These are phyloP conservation scores for Karstenula rhodostoma DNA, from an alignment of 2,329 filamentous ascomycete genomes.

Conservation along the genomic window DNA sequence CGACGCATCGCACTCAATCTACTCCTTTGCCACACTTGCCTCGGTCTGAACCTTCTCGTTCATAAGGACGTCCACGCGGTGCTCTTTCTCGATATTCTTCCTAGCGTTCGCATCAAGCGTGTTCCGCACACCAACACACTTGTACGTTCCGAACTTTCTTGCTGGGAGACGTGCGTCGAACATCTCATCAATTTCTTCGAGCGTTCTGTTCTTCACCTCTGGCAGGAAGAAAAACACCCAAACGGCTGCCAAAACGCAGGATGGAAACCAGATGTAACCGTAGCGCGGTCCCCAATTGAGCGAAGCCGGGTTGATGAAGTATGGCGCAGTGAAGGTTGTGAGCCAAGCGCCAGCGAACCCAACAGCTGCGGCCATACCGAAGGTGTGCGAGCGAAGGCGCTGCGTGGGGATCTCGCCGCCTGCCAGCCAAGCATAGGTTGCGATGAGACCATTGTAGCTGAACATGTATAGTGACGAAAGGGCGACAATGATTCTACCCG, in stretches of 20 bases:
- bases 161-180: slow-evolving; percentile 53
- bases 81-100: slow-evolving; percentile 37
- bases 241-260: slow-evolving; percentile 39
- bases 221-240: slow-evolving; percentile 58
- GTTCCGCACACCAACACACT: slow-evolving; percentile 34
- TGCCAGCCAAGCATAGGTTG: slow-evolving; percentile 65
- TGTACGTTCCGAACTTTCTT: slow-evolving; percentile 54
- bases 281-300: slow-evolving; percentile 67
- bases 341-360: slow-evolving; percentile 65
- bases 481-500: slow-evolving; percentile 61
- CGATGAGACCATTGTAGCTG: slow-evolving; percentile 63
- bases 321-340: slow-evolving; percentile 66
- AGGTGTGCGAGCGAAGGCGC: slow-evolving; percentile 64
- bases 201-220: slow-evolving; percentile 62
- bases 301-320: slow-evolving; percentile 65
- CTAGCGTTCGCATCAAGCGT: slow-evolving; percentile 24
- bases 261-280: slow-evolving; percentile 63
- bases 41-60: slow-evolving; percentile 39
- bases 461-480: slow-evolving; percentile 64
- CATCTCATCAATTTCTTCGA: slow-evolving; percentile 66
- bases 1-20: slow-evolving; percentile 1
- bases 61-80: slow-evolving; percentile 33
- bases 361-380: slow-evolving; percentile 62
- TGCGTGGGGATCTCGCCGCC: slow-evolving; percentile 67
- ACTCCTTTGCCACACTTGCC: slow-evolving; percentile 34